Base-by-base conservation (phyloP, 305 asterid species). In the Ilex paraguariensis region DNA sequence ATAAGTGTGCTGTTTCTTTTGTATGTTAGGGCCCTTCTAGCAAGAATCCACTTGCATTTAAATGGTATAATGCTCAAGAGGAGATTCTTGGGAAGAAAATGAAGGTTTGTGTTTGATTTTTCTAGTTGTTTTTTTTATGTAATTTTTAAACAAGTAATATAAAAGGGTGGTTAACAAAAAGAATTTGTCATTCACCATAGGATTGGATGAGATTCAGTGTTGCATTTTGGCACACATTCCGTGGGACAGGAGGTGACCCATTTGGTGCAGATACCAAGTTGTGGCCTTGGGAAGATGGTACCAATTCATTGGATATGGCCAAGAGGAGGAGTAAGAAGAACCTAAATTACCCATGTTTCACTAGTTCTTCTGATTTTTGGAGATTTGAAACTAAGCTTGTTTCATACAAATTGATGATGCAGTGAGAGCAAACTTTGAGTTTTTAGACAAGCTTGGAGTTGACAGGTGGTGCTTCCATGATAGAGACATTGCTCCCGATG, bases 221-320 rank as follows among this genome's bases (percentile, higher is more conserved):
- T 72, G 98, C 98, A 6, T 91, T 91, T 76, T 91, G 98, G 98
- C 98, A 91, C 68, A 91, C 98, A 28, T 91, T 91, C 50, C 96
- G 98, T 59, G 96, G 98, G 68, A 85, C 88, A 0, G 98, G 98
- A 28, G 82, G 75, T 7, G 98, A 91, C 68, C 96, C 95, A 0
- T 91, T 91, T 64, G 98, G 98, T 59, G 87, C 95, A 5, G 86
- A 95, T 31, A 91, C 98, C 10, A 91, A 88, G 85, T 21, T 56
- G 62, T 91, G 98, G 98, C 95, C 98, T 0, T 91, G 98, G 98
- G 98, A 91, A 76, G 98, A 91, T 75, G 96, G 96, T 73, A 84
- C 98, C 31, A 83, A 88, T 71, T 88, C 98, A 31, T 62, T 91
- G 70, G 87, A 79, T 49, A 91, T 91, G 95, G 98, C 98, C 28